Base-by-base conservation (phyloP, 2,329 filamentous ascomycete genomes). In the Parastagonospora nodorum region DNA sequence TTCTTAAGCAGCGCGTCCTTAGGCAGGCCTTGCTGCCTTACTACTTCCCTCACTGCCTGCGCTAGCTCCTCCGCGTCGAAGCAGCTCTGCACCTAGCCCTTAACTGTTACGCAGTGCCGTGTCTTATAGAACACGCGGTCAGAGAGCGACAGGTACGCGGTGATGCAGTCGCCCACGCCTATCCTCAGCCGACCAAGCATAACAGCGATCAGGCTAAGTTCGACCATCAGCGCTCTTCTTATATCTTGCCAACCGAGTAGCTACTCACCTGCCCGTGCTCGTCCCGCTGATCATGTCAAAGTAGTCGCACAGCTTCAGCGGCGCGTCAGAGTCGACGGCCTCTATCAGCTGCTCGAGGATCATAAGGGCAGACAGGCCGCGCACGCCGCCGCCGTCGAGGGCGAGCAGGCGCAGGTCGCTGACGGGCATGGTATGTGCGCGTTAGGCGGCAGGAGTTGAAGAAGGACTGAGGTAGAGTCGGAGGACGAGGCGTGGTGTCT, bases 51-150 rank as follows among this genome's bases (percentile, higher is more conserved):
- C 7, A 61, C 38, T 1, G 51, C 51, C 12, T 40, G 46, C 40
- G 38, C 53, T 15, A 65, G 56, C 45, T 53, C 56, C 10, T 53
- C 56, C 6, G 58, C 47, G 41, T 65, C 60, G 39, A 65, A 65
- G 4, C 60, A 44, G 9, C 53, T 57, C 36, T 60, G 53, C n/a
- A 58, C 37, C 32, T 55, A 35, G 46, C 43, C 43, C 42, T 55
- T 51, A 32, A 58, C 19, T 9, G 43, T 57, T 30, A 60, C 30
- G 5, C 49, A 50, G 40, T 51, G 48, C 40, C 24, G 16, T 12
- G 28, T 42, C 38, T 55, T 53, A 15, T 32, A 39, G 52, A 60
- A 63, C 2, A 61, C 24, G 9, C 47, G 30, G 33, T 55, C 45
- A 1, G 52, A 53, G 8, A 54, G 39, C n/a, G 19, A 16, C 15